Percentiles rank a stretch among this genome's conserved stretches.
phyloP scores from a whole-genome alignment of 163 green algal species.

The Chlamydomonas reinhardtii region DNA sequence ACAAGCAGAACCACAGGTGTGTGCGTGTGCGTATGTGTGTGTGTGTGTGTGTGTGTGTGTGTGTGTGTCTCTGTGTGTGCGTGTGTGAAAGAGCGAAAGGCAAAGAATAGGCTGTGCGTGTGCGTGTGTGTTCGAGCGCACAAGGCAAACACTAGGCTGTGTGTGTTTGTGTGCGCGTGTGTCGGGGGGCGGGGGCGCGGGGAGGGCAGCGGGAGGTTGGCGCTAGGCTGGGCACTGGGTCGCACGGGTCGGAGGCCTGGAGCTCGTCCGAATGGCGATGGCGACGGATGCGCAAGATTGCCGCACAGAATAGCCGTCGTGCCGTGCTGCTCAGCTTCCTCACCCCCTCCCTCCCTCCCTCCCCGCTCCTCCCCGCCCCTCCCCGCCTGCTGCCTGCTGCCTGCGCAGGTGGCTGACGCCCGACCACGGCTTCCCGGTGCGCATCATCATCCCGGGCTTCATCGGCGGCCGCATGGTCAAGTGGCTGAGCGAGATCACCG shows the following conservation, averaged over 20 bases:
- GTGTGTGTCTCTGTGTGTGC: background rate
- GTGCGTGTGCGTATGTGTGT: background rate
- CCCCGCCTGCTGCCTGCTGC: background rate
- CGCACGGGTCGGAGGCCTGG: no score
- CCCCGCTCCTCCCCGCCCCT: background rate
- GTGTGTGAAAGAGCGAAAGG: no score
- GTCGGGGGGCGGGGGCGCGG: no score
- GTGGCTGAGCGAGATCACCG: slow-evolving; percentile 91
- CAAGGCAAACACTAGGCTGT: no score
- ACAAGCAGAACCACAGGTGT: slow-evolving; percentile 91
- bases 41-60: background rate
- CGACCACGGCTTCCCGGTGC: slow-evolving; percentile 96
- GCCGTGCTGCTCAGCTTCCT: no score
- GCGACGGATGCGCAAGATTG: no score
- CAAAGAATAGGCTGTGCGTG: no score
- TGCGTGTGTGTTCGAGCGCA: background rate
- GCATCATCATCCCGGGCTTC: slow-evolving; percentile 95
- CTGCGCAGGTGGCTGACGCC: slow-evolving; percentile 78
- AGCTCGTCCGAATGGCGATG: no score
- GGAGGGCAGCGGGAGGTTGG: no score
- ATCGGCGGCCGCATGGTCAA: slow-evolving; percentile 99
- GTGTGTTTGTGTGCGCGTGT: background rate
- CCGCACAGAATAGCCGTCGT: no score
- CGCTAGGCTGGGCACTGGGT: no score
- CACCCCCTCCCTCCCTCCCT: no score